A percentile compares a stretch with the other conserved stretches of the same genome.
Conservation (phyloP, 1,139 yeast genomes). For the Starmera stellimalicola region DNA sequence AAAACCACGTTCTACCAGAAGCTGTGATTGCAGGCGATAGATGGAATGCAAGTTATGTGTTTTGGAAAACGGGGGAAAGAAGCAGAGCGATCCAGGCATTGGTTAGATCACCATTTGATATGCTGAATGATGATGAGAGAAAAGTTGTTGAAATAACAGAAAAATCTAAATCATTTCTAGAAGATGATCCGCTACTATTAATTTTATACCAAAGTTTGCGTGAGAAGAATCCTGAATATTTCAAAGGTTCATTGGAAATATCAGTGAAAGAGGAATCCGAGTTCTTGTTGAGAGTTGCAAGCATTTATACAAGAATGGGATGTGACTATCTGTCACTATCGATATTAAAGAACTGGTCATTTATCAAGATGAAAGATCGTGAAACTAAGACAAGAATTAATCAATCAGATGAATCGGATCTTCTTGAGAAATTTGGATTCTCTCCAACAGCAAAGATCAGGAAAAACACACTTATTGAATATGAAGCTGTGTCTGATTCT, state of each 20-base stretch:
- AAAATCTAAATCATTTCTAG: conserved; percentile 40
- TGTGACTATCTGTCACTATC: conserved; percentile 71
- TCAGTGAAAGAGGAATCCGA: conserved; percentile 44
- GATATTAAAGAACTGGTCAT: conserved; percentile 61
- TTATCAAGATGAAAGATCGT: conserved; percentile 24
- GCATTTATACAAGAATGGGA: conserved; percentile 79
- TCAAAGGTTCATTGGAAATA: conserved; percentile 39
- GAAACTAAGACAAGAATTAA: conserved; percentile 1
- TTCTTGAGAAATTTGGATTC: conserved; percentile 16
- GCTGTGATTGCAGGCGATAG: conserved; percentile 61
- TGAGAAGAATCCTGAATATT: conserved; percentile 35
- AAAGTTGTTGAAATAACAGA: conserved; percentile 17
- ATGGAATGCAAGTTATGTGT: conserved; percentile 80
- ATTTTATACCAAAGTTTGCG: conserved; percentile 57
- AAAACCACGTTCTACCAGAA: conserved; percentile 42
- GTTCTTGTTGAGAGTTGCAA: conserved; percentile 52
- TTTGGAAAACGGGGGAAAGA: conserved; percentile 53
- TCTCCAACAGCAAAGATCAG: conserved; percentile 17
- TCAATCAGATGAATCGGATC: conserved; percentile 3
- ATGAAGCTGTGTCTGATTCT: conserved; percentile 2
- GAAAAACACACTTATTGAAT: conserved; percentile 8
- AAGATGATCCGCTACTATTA: conserved; percentile 76
- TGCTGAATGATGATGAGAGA: conserved; percentile 19
- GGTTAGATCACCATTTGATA: conserved; percentile 42
- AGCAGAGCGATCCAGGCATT: conserved; percentile 56